Conservation (phyloP, 73 alveolate genomes). For the Paramecium caudatum region DNA sequence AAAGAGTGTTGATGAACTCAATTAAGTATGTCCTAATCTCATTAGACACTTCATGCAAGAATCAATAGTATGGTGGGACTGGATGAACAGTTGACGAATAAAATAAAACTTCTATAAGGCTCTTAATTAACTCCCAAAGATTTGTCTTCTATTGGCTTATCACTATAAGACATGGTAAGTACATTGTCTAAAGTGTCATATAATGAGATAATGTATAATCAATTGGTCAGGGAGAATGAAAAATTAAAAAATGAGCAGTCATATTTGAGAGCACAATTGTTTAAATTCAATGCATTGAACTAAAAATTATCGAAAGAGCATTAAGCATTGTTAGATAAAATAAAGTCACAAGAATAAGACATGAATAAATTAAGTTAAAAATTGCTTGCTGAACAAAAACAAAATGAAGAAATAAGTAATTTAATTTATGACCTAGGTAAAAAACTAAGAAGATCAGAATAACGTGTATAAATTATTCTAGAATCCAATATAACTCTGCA, state of each 20-base stretch:
- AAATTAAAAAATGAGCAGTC: conserved; percentile 10
- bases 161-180: conserved; percentile 34
- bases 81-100: background rate
- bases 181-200: conserved; percentile 43
- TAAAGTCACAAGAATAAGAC: background rate
- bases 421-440: background rate
- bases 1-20: conserved; percentile 33
- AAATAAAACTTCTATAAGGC: background rate
- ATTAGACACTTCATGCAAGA: conserved; percentile 35
- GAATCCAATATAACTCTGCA: conserved; percentile 54
- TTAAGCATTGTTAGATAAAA: background rate
- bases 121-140: conserved; percentile 7
- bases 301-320: conserved; percentile 29
- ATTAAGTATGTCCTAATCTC: background rate
- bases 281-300: background rate
- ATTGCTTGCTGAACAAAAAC: conserved; percentile 2
- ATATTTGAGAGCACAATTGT: background rate
- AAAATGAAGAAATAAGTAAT: conserved; percentile 21
- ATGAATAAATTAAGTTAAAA: background rate
- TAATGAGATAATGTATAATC: conserved; percentile 39
- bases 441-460: conserved; percentile 33
- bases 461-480: conserved; percentile 34
- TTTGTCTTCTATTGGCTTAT: conserved; percentile 4
- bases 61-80: conserved; percentile 40
- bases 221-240: conserved; percentile 26